Conservation (phyloP, 352 stramenopile species). For the Globisporangium orthogonon region DNA sequence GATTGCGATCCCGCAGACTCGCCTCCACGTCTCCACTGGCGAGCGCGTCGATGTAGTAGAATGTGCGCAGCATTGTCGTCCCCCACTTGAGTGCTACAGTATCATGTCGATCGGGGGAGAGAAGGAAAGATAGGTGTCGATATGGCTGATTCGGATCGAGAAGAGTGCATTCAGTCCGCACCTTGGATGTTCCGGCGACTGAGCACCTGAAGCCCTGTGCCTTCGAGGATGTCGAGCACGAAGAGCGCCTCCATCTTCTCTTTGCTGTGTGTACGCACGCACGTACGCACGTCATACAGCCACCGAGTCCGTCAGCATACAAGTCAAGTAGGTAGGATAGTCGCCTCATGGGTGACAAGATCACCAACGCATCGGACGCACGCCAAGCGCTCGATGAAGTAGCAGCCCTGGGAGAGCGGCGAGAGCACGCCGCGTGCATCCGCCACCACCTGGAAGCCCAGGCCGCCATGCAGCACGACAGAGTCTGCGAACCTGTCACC, state of each 20-base stretch:
- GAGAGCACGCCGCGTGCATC: slow-evolving; percentile 38
- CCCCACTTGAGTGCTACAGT: slow-evolving; percentile 70
- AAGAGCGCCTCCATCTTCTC: slow-evolving; percentile 70
- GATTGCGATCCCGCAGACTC: slow-evolving; percentile 54
- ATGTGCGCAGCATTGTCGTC: slow-evolving; percentile 64
- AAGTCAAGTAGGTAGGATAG: background rate
- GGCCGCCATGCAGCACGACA: slow-evolving; percentile 62
- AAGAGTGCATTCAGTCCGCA: slow-evolving; percentile 5
- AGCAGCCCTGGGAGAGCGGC: slow-evolving; percentile 60
- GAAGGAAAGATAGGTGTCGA: background rate
- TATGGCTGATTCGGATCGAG: no score
- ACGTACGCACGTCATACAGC: no score
- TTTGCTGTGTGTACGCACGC: slow-evolving; percentile 22
- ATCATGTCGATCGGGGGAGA: background rate
- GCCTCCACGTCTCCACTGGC: slow-evolving; percentile 41
- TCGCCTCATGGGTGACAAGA: background rate
- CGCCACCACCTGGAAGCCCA: slow-evolving; percentile 62
- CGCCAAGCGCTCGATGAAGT: slow-evolving; percentile 74
- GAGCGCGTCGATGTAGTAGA: slow-evolving; percentile 78
- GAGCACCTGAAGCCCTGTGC: slow-evolving; percentile 63
- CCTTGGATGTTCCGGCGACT: slow-evolving; percentile 73
- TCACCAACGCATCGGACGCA: slow-evolving; percentile 12
- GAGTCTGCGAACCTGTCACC: slow-evolving; percentile 46
- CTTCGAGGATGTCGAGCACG: slow-evolving; percentile 64
- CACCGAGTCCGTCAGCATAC: background rate